phyloP scores from a whole-genome alignment of 805 yeast genomes.

The Ogataea ramenticola region DNA sequence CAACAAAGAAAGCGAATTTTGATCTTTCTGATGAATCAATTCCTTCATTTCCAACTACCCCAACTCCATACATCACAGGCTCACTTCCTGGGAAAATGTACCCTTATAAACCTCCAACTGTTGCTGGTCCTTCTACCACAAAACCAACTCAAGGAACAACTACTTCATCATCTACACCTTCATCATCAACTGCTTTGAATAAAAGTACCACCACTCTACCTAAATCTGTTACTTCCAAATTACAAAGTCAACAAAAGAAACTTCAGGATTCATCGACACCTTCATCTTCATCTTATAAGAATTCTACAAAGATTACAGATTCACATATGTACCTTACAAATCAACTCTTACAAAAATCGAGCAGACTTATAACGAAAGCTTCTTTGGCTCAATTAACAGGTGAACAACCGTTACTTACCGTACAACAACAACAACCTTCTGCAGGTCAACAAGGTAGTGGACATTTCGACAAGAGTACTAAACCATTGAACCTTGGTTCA shows the following conservation, averaged over 20 bases:
- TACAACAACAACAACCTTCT: slow-evolving; percentile 2
- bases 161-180: not conserved
- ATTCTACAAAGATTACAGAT: not conserved
- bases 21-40: not conserved
- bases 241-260: too few species aligned
- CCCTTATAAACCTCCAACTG: not conserved
- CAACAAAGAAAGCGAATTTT: not conserved
- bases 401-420: slow-evolving; percentile 3
- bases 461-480: not conserved
- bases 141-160: not conserved
- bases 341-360: not conserved
- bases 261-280: not conserved
- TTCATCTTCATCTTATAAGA: not conserved
- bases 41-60: slow-evolving; percentile 3
- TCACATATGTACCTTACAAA: not conserved
- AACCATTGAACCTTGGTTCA: not conserved
- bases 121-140: not conserved
- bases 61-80: slow-evolving; percentile 3
- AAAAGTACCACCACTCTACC: too few species aligned
- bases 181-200: too few species aligned
- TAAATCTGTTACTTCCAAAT: not conserved
- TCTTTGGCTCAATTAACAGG: slow-evolving; percentile 3
- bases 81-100: not conserved
- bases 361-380: not conserved
- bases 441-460: not conserved